phyloP scores from a whole-genome alignment of 352 stramenopile genomes.

The Phytopythium delawarense region DNA sequence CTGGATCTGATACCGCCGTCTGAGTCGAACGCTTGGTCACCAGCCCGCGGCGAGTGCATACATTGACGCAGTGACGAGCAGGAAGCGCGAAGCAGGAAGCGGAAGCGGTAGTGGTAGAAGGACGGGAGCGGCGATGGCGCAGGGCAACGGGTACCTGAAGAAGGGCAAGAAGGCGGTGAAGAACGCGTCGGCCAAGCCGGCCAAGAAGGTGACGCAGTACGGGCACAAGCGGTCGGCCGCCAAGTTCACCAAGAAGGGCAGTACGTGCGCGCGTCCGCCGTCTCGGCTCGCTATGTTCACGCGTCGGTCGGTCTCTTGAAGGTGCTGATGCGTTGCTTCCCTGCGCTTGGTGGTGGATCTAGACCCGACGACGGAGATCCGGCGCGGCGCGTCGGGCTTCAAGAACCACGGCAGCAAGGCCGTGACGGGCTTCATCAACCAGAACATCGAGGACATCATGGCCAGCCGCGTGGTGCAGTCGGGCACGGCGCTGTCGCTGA shows the following conservation, averaged over 20 bases:
- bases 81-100: background rate
- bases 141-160: conserved; percentile 80
- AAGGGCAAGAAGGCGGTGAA: conserved; percentile 73
- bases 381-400: conserved; percentile 61
- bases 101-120: background rate
- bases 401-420: conserved; percentile 75
- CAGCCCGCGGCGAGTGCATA: background rate
- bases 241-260: conserved; percentile 88
- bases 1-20: background rate
- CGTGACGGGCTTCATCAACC: conserved; percentile 81
- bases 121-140: conserved; percentile 43
- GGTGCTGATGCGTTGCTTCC: background rate
- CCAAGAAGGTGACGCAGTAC: conserved; percentile 68
- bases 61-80: too few relatives aligned
- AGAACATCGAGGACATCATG: conserved; percentile 88
- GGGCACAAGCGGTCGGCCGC: conserved; percentile 74
- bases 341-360: background rate
- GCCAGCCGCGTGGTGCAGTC: conserved; percentile 75
- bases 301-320: background rate
- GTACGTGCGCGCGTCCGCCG: conserved; percentile 31
- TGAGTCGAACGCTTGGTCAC: background rate
- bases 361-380: conserved; percentile 83
- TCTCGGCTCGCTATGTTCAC: background rate
- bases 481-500: conserved; percentile 50
- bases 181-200: conserved; percentile 62